Conservation (phyloP, 2,329 filamentous ascomycete genomes). For the Ascocoryne sarcoides region DNA sequence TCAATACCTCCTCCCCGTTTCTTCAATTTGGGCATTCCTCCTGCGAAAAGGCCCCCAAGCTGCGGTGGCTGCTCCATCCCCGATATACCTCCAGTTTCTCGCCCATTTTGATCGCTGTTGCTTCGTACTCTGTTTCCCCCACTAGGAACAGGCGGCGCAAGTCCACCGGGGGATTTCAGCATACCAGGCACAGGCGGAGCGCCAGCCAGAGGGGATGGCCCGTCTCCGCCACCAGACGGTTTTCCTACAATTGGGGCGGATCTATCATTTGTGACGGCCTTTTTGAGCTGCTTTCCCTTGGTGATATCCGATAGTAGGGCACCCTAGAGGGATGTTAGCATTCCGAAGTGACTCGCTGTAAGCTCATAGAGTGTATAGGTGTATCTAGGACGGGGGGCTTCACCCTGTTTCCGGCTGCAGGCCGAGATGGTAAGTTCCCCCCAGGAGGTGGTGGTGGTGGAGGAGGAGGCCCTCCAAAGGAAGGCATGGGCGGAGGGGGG, state of each 20-base stretch:
- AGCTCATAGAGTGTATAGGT: conserved; percentile 14
- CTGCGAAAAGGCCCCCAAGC: conserved; percentile 79
- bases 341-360: conserved; percentile 14
- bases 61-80: conserved; percentile 61
- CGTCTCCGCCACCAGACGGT: conserved; percentile 42
- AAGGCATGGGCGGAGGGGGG: conserved; percentile 59
- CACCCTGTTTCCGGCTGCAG: conserved; percentile 56
- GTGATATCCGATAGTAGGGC: conserved; percentile 81
- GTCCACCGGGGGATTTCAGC: conserved; percentile 48
- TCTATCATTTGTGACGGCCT: conserved; percentile 84
- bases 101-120: conserved; percentile 65
- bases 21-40: conserved; percentile 90
- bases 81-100: conserved; percentile 32
- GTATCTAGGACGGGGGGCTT: conserved; percentile 29
- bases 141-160: conserved; percentile 55
- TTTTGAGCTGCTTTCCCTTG: conserved; percentile 74
- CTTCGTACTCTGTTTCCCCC: conserved; percentile 62
- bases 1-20: conserved; percentile 75
- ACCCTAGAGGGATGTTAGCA: conserved; percentile 45
- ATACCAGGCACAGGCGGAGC: conserved; percentile 74
- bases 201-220: conserved; percentile 56
- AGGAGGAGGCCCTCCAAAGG: conserved; percentile 50
- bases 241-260: conserved; percentile 67
- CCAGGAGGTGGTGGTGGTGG: conserved; percentile 57
- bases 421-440: conserved; percentile 42